Percentiles rank a stretch among this genome's conserved stretches.
phyloP scores from a whole-genome alignment of 1,284 basidiomycete genomes.

The Abortiporus biennis region DNA sequence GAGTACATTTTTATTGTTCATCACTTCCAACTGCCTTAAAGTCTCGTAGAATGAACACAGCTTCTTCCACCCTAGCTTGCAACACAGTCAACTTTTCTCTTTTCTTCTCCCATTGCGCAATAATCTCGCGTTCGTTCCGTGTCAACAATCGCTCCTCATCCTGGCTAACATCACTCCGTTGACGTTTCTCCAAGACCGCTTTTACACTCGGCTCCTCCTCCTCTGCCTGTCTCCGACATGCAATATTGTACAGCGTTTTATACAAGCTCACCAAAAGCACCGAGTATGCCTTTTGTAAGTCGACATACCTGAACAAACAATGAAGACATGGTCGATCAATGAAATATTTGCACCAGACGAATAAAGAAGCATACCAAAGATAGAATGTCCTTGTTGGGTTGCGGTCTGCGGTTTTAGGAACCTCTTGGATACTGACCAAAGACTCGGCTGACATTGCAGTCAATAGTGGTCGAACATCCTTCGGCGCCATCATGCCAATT shows the following conservation, averaged over 20 bases:
- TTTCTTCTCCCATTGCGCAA: constrained; percentile 64
- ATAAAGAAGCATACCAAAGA: constrained; percentile 58
- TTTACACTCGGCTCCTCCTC: constrained; percentile 56
- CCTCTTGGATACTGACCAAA: constrained; percentile 85
- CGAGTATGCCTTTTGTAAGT: constrained; percentile 76
- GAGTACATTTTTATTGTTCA: too few species aligned
- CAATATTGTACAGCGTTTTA: constrained; percentile 84
- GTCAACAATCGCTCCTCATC: constrained; percentile 59
- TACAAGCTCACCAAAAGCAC: constrained; percentile 73
- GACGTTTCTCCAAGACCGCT: constrained; percentile 71
- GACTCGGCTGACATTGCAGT: constrained; percentile 75
- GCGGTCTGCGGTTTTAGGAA: constrained; percentile 83
- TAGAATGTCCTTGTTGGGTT: constrained; percentile 83
- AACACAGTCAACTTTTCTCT: constrained; percentile 67
- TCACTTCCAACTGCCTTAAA: constrained; percentile 31
- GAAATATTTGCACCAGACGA: background rate
- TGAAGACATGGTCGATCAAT: too few species aligned
- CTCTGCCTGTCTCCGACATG: constrained; percentile 66
- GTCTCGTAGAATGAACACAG: constrained; percentile 81
- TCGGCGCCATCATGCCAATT: constrained; percentile 86
- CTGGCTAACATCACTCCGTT: constrained; percentile 75
- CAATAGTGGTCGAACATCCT: constrained; percentile 81
- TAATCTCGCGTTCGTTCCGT: constrained; percentile 62
- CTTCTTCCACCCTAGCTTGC: constrained; percentile 78
- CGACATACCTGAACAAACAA: constrained; percentile 86